phyloP scores from a whole-genome alignment of 306 rosid species.

The Urtica urens region DNA sequence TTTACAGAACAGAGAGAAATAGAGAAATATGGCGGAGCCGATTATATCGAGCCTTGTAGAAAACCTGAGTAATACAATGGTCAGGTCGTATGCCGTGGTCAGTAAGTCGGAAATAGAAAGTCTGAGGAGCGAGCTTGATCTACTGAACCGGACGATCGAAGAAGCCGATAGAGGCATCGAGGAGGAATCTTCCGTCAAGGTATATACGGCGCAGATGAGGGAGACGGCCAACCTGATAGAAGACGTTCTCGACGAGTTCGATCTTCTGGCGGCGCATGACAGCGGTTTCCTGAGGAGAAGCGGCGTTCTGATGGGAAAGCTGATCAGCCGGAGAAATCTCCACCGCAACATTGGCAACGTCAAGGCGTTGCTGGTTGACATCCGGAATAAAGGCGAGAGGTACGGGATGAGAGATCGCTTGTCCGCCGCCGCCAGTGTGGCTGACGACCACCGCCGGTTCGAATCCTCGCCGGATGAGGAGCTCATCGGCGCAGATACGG shows the following conservation, averaged over 20 bases:
- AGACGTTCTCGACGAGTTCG: neutral
- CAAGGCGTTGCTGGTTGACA: neutral
- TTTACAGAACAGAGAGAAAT: too few relatives aligned
- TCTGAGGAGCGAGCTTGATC: neutral
- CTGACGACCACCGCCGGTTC: neutral
- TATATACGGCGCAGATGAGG: neutral
- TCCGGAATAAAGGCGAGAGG: neutral
- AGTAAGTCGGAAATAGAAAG: neutral
- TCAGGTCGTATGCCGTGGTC: too few relatives aligned
- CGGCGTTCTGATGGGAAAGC: neutral
- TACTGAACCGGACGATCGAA: neutral
- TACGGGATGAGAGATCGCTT: too few relatives aligned
- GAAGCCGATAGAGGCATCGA: neutral
- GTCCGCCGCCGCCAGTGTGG: neutral
- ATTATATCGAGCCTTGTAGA: too few relatives aligned
- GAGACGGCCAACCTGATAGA: neutral
- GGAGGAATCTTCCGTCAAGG: neutral
- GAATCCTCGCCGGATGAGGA: neutral
- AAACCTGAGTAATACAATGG: too few relatives aligned
- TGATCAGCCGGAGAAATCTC: neutral
- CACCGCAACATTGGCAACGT: neutral
- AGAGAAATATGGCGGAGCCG: too few relatives aligned
- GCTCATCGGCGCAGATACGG: neutral
- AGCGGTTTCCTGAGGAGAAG: neutral
- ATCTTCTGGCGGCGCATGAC: neutral